Evolutionary conservation across 176 grass and related monocot species (phyloP), one percentile per base, ranked within the genome.

Genomic region (Coix lacrymajobi): DNA sequence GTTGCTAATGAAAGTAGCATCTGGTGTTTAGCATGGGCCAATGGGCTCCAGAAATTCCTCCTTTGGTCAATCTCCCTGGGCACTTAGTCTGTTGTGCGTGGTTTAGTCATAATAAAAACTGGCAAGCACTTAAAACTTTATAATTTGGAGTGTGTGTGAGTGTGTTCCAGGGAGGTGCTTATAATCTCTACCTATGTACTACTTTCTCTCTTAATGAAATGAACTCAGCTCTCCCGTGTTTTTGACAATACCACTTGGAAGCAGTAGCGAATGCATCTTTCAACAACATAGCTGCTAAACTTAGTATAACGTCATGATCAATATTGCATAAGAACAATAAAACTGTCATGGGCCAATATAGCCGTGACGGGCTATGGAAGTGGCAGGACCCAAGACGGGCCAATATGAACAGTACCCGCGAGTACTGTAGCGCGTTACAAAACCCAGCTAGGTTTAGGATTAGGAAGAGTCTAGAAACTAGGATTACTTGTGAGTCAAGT

Each of bases 221-320:
- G 54, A 58, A 58, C 9, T 1, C 54, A 58, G n/a, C n/a, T 58
- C 2, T 58, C 20, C 8, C 8, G 8, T 1, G 9, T 58, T 58
- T 58, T 58, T 56, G 7, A 56, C 52, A 56, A 9, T 10, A 10
- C 20, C 20, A 56, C 52, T 52, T 79, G 2, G 37, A 11, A 49
- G 30, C 41, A 79, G 17, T 13, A 79, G 20, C 45, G 33, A 78
- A 84, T 41, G 46, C 81, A 72, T 73, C 44, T 73, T 65, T 57
- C 57, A 32, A 33, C 12, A 74, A 66, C 22, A 22, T 54, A 79
- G 57, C 45, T 45, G 62, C 29, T 7, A 77, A 76, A 88, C 73
- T 62, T 88, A 66, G 43, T 54, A 66, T 40, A 15, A 68, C 17
- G 57, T 7, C 33, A 76, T 26, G 16, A 67, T 30, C 48, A 31